Percentiles rank a stretch among this genome's conserved stretches.
phyloP scores from a whole-genome alignment of 805 yeast species.

The Kodamaea sagamina region DNA sequence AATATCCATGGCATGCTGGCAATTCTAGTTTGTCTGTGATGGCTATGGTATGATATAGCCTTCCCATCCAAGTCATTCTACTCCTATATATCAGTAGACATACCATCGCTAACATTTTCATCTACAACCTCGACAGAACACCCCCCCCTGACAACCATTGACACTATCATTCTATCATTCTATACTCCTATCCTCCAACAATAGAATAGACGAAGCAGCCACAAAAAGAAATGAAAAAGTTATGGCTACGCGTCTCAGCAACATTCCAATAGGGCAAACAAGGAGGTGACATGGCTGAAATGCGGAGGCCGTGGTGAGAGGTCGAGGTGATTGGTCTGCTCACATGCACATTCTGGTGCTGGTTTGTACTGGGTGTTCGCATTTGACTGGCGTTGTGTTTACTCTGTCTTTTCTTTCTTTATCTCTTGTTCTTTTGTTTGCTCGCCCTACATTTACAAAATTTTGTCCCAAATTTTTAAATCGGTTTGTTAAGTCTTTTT shows the following conservation, averaged over 20 bases:
- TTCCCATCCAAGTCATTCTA: too few species aligned
- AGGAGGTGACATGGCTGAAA: neutral
- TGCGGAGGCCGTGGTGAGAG: neutral
- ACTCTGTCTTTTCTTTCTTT: neutral
- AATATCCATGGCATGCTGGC: too few species aligned
- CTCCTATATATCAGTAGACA: too few species aligned
- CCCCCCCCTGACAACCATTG: too few species aligned
- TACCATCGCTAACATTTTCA: too few species aligned
- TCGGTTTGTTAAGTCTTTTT: neutral
- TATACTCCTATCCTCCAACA: slow-evolving; percentile 2
- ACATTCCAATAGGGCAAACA: slow-evolving; percentile 1
- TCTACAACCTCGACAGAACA: too few species aligned
- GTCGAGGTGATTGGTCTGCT: too few species aligned
- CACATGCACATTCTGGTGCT: too few species aligned
- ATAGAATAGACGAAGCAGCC: slow-evolving; percentile 2
- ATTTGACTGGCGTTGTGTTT: too few species aligned
- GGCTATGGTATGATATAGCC: too few species aligned
- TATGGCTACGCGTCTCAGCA: slow-evolving; percentile 2
- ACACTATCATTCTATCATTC: neutral
- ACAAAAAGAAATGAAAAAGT: slow-evolving; percentile 5
- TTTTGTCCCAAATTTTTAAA: slow-evolving; percentile 1
- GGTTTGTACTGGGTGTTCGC: too few species aligned
- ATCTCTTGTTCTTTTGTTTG: neutral
- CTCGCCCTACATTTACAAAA: neutral
- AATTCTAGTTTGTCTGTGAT: too few species aligned